phyloP scores from a whole-genome alignment of 768 basidiomycete species.

The Boletus pseudo-olivaceus region DNA sequence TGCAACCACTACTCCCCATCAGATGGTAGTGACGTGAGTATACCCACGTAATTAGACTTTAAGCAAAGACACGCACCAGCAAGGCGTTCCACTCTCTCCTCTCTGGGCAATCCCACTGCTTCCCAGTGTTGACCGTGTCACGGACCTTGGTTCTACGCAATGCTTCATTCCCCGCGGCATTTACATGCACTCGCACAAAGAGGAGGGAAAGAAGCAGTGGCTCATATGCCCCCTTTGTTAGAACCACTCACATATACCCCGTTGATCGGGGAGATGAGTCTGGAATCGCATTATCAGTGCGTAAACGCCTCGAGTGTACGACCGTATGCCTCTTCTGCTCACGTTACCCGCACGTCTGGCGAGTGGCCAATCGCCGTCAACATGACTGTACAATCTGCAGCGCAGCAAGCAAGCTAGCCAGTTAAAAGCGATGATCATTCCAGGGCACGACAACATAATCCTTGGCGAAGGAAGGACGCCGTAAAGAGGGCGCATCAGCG shows the following conservation, averaged over 20 bases:
- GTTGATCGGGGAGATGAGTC: conserved; percentile 21
- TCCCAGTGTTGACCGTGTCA: conserved; percentile 16
- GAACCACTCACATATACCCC: conserved; percentile 7
- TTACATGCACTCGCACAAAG: conserved; percentile 19
- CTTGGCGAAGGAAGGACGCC: conserved; percentile 24
- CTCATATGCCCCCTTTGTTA: conserved; percentile 4
- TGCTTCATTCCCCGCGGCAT: conserved; percentile 32
- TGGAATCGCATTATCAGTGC: conserved; percentile 6
- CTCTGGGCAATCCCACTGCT: conserved; percentile 17
- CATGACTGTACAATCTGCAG: conserved; percentile 9
- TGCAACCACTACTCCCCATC: conserved; percentile 18
- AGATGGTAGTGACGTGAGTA: conserved; percentile 31
- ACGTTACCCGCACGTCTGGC: conserved; percentile 14
- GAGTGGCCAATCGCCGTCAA: conserved; percentile 11
- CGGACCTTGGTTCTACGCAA: conserved; percentile 20
- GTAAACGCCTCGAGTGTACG: conserved; percentile 4
- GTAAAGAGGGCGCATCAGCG: conserved; percentile 33
- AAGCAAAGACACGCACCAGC: conserved; percentile 32
- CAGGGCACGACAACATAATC: conserved; percentile 5
- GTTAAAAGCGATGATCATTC: conserved; percentile 15
- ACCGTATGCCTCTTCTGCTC: conserved; percentile 4
- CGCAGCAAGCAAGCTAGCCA: conserved; percentile 7
- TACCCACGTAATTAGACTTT: conserved; percentile 37
- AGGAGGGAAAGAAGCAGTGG: conserved; percentile 11
- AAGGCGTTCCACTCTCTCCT: conserved; percentile 17